These are phyloP conservation scores for Plenodomus biglobosus DNA, from an alignment of 2,329 filamentous ascomycete genomes.

Conservation along the genomic window DNA sequence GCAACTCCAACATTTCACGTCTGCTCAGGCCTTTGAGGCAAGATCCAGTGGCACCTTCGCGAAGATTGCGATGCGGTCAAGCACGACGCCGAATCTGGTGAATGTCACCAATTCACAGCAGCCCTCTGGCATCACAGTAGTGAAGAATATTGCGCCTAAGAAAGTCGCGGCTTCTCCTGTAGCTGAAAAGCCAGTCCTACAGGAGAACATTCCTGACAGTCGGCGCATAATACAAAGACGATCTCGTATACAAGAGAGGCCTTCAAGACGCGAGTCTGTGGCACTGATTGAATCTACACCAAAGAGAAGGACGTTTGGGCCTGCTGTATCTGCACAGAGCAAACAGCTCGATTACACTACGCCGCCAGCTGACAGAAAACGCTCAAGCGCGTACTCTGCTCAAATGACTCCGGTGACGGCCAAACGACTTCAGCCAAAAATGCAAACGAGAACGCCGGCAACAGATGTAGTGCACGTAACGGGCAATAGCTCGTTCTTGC, in stretches of 20 bases:
- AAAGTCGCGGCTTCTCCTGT: conserved; percentile 8
- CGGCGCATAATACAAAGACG: conserved; percentile 16
- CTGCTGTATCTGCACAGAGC: conserved; percentile 10
- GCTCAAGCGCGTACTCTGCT: conserved; percentile 15
- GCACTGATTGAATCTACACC: conserved; percentile 10
- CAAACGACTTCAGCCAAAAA: conserved; percentile 14
- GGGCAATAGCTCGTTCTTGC: conserved; percentile 8
- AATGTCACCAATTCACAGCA: conserved; percentile 14
- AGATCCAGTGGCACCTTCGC: conserved; percentile 9
- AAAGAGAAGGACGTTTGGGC: conserved; percentile 21
- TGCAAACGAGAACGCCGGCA: conserved; percentile 3
- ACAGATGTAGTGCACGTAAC: neutral
- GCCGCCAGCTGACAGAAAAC: conserved; percentile 19
- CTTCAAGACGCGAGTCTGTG: conserved; percentile 21
- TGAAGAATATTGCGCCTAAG: conserved; percentile 21
- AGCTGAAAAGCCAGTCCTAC: conserved; percentile 12
- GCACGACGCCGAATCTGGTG: conserved; percentile 36
- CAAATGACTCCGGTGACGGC: conserved; percentile 24
- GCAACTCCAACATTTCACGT: conserved; percentile 21
- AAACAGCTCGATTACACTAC: conserved; percentile 20
- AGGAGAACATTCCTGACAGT: conserved; percentile 26
- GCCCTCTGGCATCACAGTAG: conserved; percentile 15
- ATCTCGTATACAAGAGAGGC: conserved; percentile 24
- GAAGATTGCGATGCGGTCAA: conserved; percentile 26
- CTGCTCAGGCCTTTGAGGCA: conserved; percentile 17